These are phyloP conservation scores for Dendrobium nobile DNA, from an alignment of 106 monocot genomes.

Conservation along the genomic window DNA sequence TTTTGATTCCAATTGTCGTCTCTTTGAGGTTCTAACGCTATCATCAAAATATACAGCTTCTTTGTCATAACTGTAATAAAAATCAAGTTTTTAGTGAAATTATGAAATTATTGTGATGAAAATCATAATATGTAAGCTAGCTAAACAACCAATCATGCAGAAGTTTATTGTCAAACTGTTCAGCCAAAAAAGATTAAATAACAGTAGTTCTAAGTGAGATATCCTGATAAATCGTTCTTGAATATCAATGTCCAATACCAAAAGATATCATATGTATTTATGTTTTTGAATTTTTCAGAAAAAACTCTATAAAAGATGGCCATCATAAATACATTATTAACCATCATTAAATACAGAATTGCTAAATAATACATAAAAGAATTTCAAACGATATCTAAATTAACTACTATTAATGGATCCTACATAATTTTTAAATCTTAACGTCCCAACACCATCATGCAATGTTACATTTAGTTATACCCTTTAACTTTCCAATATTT, in stretches of 20 bases:
- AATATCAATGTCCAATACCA: not conserved
- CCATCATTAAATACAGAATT: not conserved
- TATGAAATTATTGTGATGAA: not conserved
- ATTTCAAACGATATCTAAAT: no score
- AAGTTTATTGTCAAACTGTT: not conserved
- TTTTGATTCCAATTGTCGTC: slow-evolving; percentile 70
- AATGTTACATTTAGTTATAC: no score
- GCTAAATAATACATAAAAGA: not conserved
- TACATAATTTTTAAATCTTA: no score
- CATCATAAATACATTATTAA: not conserved
- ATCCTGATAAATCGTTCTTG: not conserved
- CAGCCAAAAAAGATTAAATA: not conserved
- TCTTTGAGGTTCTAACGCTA: slow-evolving; percentile 74
- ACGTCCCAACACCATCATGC: no score
- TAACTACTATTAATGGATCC: no score
- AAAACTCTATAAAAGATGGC: no score
- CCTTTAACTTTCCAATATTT: no score
- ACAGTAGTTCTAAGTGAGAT: not conserved
- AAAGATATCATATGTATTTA: not conserved
- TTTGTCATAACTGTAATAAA: slow-evolving; percentile 60
- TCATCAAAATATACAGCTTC: slow-evolving; percentile 93
- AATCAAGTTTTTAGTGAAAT: not conserved
- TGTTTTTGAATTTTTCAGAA: no score
- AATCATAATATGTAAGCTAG: not conserved
- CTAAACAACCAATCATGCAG: not conserved